Percentiles rank a stretch among this genome's conserved stretches.
phyloP scores from a whole-genome alignment of 345 rosid species.

The Geranium brycei region DNA sequence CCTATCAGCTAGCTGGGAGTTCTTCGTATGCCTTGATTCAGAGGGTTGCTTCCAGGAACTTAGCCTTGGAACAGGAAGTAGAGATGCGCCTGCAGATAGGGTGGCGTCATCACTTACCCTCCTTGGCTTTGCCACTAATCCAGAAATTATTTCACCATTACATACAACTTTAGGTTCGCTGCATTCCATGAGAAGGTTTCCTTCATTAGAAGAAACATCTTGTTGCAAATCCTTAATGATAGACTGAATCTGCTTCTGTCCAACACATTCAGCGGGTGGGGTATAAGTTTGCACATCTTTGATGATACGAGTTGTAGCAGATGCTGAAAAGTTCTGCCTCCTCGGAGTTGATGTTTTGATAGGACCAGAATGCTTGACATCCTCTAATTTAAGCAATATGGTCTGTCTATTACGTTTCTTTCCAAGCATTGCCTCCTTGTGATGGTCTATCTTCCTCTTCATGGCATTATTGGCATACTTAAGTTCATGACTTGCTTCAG shows the following conservation, averaged over 20 bases:
- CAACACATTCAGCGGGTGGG: conserved; percentile 37
- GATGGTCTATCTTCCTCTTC: conserved; percentile 84
- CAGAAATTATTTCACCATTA: conserved; percentile 53
- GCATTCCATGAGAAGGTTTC: conserved; percentile 30
- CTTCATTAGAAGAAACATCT: conserved; percentile 41
- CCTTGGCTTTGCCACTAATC: conserved; percentile 39
- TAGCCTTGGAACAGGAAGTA: conserved; percentile 51
- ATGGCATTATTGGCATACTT: conserved; percentile 55
- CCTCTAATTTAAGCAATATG: conserved; percentile 78
- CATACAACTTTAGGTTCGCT: conserved; percentile 44
- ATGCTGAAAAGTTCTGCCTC: conserved; percentile 48
- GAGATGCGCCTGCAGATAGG: conserved; percentile 37
- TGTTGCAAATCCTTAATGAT: conserved; percentile 48
- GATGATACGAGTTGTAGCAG: conserved; percentile 45
- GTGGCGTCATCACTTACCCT: conserved; percentile 45
- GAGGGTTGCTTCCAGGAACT: conserved; percentile 68
- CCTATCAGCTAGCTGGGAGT: conserved; percentile 39
- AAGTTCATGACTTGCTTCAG: conserved; percentile 66
- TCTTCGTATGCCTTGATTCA: conserved; percentile 43
- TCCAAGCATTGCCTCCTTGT: conserved; percentile 92
- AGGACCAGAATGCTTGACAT: conserved; percentile 79
- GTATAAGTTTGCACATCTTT: conserved; percentile 52
- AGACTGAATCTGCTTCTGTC: conserved; percentile 35
- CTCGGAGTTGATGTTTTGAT: conserved; percentile 67
- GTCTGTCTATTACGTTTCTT: conserved; percentile 94